A percentile compares a stretch with the other conserved stretches of the same genome.
Conservation (phyloP, 768 basidiomycete genomes). For the Megacollybia marginata region DNA sequence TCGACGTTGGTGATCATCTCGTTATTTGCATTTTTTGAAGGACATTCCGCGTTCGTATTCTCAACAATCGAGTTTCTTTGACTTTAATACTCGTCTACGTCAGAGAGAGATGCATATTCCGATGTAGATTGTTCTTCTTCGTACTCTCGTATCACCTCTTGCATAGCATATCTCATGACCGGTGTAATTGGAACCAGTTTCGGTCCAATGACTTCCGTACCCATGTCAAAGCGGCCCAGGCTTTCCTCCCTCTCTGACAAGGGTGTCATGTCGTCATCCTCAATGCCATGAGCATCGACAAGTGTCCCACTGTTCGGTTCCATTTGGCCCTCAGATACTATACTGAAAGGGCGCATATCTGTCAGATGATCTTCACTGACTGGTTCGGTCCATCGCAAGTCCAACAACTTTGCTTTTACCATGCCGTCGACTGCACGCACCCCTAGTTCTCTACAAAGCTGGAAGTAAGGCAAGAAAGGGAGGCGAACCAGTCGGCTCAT, state of each 20-base stretch:
- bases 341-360: neutral
- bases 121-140: constrained; percentile 69
- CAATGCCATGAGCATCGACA: constrained; percentile 26
- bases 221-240: constrained; percentile 5
- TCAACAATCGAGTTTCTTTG: neutral
- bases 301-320: constrained; percentile 34
- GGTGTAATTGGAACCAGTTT: constrained; percentile 72
- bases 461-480: constrained; percentile 70
- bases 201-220: constrained; percentile 51
- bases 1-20: no score
- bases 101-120: constrained; percentile 74
- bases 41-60: no score
- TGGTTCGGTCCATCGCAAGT: constrained; percentile 71
- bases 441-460: constrained; percentile 77
- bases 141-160: constrained; percentile 77
- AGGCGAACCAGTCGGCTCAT: constrained; percentile 71
- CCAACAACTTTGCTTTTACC: constrained; percentile 70
- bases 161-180: constrained; percentile 80
- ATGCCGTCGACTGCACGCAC: constrained; percentile 80
- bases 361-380: constrained; percentile 23
- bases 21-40: no score
- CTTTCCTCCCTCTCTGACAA: constrained; percentile 28
- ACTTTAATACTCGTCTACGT: constrained; percentile 63
- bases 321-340: constrained; percentile 1
- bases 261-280: constrained; percentile 44